Conservation (phyloP, 1,139 yeast genomes). For the Meyerozyma sp. region DNA sequence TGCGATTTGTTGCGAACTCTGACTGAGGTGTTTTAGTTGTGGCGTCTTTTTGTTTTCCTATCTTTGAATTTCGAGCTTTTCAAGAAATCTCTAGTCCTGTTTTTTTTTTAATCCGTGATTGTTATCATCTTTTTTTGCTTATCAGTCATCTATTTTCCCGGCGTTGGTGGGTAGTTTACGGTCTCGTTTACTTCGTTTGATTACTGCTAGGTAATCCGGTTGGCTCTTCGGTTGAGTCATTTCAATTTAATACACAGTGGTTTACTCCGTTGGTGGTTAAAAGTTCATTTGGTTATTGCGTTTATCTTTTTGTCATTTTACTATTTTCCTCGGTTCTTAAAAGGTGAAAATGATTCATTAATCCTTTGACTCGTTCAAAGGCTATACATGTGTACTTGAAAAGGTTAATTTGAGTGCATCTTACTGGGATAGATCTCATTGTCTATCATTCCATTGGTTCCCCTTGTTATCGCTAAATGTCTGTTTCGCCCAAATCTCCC, state of each 20-base stretch:
- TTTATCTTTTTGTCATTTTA: not conserved
- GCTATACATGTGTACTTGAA: not conserved
- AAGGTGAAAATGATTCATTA: not conserved
- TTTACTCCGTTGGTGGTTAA: not conserved
- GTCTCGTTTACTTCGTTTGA: not conserved
- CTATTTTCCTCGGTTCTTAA: not conserved
- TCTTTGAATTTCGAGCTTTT: not conserved
- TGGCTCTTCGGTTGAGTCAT: not conserved
- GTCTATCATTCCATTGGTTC: not conserved
- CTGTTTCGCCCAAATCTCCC: not conserved
- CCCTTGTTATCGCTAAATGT: not conserved
- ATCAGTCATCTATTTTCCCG: not conserved
- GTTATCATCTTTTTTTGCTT: not conserved
- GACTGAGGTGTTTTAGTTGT: not conserved
- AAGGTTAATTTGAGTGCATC: not conserved
- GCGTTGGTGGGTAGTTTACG: not conserved
- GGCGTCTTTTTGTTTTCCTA: not conserved
- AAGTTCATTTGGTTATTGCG: not conserved
- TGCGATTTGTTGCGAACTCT: not conserved
- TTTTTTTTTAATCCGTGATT: not conserved
- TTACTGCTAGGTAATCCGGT: not conserved
- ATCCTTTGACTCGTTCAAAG: not conserved
- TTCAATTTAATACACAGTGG: not conserved
- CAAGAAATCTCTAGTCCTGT: not conserved
- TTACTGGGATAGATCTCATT: not conserved